These are phyloP conservation scores for Monosporascus sp. DNA, from an alignment of 2,329 filamentous ascomycete genomes.

Conservation along the genomic window DNA sequence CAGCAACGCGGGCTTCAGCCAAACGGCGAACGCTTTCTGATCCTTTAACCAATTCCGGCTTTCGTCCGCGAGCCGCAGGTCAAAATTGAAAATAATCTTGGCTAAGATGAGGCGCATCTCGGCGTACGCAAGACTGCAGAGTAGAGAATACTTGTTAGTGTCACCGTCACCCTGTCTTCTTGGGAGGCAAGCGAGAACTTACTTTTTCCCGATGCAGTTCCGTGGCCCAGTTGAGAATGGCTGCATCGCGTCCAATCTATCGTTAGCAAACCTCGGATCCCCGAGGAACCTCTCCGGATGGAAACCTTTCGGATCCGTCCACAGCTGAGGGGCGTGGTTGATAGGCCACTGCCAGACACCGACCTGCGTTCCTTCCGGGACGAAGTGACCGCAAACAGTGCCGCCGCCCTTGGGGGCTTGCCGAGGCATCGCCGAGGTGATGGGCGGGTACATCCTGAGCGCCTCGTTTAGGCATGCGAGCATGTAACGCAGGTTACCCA, in stretches of 20 bases:
- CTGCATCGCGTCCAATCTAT: slow-evolving; percentile 16
- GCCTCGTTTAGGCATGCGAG: slow-evolving; percentile 31
- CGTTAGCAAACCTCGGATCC: neutral
- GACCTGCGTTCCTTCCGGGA: slow-evolving; percentile 9
- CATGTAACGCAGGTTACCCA: slow-evolving; percentile 26
- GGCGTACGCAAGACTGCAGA: neutral
- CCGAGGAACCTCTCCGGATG: slow-evolving; percentile 18
- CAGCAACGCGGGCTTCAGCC: neutral
- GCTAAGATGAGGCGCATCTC: neutral
- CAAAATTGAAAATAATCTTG: neutral
- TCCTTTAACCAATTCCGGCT: neutral
- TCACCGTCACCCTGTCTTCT: no score
- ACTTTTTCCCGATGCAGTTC: slow-evolving; percentile 20
- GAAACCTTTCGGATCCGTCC: slow-evolving; percentile 13
- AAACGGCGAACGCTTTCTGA: neutral
- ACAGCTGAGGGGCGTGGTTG: slow-evolving; percentile 8
- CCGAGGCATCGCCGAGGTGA: slow-evolving; percentile 22
- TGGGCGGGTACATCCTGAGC: slow-evolving; percentile 30
- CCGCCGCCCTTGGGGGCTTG: slow-evolving; percentile 9
- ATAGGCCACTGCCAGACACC: neutral
- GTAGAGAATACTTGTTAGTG: neutral
- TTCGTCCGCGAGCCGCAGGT: neutral
- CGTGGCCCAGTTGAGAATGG: slow-evolving; percentile 18
- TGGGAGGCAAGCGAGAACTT: neutral
- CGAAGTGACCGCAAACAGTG: slow-evolving; percentile 11